Evolutionary conservation across 2,329 filamentous ascomycete species (phyloP), one percentile per base, ranked within the genome.

Genomic region (Xylariaceae sp.): DNA sequence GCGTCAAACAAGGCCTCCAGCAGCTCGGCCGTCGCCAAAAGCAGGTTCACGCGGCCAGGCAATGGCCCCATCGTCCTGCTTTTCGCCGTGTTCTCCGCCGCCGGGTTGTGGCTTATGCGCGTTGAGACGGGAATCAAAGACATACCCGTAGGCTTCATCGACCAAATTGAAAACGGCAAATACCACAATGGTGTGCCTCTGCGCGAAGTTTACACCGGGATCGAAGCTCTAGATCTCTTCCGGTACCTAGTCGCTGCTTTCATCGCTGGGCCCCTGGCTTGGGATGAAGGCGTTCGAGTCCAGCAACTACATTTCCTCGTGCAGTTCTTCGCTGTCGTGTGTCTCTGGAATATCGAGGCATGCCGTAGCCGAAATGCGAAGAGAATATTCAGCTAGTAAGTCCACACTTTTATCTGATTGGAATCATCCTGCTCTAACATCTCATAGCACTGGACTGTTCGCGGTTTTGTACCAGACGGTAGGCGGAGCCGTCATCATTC

Each of bases 281-380:
- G 58, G 58, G 65, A 65, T 43, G 47, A 42, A 40, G 60, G 61
- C 33, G 58, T 60, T 1, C 57, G 55, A 16, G 42, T 58, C 14
- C 63, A 66, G 53, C 65, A 67, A 56, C 31, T 55, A n/a, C 60
- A 65, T 45, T 66, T 67, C 53, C 48, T 66, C 7, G 45, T 61
- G 41, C 56, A 61, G 46, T 65, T 62, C 53, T 63, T 63, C 34
- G 56, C 59, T 19, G 50, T 65, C 40, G 50, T 66, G 36, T 57
- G 53, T 38, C 55, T 65, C 17, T 65, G 60, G 60, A 56, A 53
- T 10, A 53, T 64, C 17, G 65, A 67, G 58, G 60, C 61, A 5
- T 58, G 52, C 11, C 61, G 65, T 1, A 17, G 19, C 10, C 46
- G 62, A 34, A 62, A 64, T 42, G 42, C 52, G 5, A 53, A 60